phyloP scores from a whole-genome alignment of 163 green algal species.

The Trebouxiophyceae sp. region DNA sequence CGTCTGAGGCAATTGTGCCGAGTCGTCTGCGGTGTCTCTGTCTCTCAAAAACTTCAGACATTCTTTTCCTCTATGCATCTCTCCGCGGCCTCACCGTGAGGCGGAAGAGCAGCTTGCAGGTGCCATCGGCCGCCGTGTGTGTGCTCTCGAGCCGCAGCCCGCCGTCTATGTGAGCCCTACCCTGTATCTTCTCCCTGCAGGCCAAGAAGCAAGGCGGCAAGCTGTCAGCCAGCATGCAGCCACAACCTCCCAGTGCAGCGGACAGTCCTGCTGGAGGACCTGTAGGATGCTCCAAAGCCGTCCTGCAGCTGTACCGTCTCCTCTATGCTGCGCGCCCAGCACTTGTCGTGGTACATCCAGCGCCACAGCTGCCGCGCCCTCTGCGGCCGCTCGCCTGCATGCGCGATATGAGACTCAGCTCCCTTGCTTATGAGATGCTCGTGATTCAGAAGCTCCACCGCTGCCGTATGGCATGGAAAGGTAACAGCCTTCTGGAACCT shows the following conservation, averaged over 20 bases:
- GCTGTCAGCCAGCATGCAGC: neutral
- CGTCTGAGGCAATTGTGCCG: too few species aligned
- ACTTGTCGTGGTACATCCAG: constrained; percentile 74
- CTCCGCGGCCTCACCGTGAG: constrained; percentile 21
- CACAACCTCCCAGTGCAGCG: neutral
- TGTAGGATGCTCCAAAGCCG: constrained; percentile 32
- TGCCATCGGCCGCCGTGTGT: constrained; percentile 54
- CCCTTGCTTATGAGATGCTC: neutral
- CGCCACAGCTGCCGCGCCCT: constrained; percentile 71
- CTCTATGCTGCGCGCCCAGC: constrained; percentile 44
- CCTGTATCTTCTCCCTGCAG: constrained; percentile 13
- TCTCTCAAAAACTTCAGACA: neutral
- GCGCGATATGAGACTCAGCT: neutral
- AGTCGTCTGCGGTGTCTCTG: too few species aligned
- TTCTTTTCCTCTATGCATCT: neutral
- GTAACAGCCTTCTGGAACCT: neutral
- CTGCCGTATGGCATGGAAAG: too few species aligned
- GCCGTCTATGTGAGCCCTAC: constrained; percentile 37
- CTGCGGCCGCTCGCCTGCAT: constrained; percentile 43
- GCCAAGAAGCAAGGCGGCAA: neutral
- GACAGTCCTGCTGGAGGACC: neutral
- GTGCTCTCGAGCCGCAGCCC: constrained; percentile 48
- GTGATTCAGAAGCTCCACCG: neutral
- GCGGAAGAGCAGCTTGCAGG: constrained; percentile 70
- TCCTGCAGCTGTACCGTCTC: constrained; percentile 47